These are phyloP conservation scores for Colletotrichum musicola DNA, from an alignment of 2,329 filamentous ascomycete species.

Conservation along the genomic window DNA sequence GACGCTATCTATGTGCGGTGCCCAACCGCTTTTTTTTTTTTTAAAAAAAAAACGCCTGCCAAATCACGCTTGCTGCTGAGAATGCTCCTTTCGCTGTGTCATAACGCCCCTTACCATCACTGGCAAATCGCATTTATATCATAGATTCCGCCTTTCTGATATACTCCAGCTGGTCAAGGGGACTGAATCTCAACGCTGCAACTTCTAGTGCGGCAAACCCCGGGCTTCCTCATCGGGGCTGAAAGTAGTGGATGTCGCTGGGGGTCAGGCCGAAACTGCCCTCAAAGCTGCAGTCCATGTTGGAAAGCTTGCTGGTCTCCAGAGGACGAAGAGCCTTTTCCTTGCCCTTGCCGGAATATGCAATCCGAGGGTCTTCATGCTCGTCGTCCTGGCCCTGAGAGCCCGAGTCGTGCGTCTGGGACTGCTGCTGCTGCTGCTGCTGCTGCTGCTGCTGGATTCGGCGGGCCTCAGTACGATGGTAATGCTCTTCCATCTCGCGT, in stretches of 20 bases:
- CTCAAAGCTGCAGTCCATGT: constrained; percentile 41
- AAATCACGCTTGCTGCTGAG: not conserved
- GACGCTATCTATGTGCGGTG: not conserved
- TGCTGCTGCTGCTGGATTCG: constrained; percentile 3
- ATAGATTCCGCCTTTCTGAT: not conserved
- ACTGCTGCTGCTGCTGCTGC: not conserved
- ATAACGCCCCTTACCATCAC: constrained; percentile 2
- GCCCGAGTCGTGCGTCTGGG: not conserved
- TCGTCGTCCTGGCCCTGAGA: constrained; percentile 2
- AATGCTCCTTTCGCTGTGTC: not conserved
- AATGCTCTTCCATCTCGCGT: not conserved
- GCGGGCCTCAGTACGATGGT: constrained; percentile 1
- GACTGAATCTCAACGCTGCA: not conserved
- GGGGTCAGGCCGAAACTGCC: constrained; percentile 15
- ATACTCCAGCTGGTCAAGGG: not conserved
- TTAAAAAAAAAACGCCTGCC: not conserved
- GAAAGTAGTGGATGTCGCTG: constrained; percentile 13
- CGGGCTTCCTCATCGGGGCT: not conserved
- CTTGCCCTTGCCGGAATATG: constrained; percentile 11
- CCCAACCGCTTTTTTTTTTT: not conserved
- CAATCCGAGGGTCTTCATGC: constrained; percentile 7
- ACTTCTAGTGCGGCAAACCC: not conserved
- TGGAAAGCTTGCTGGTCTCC: constrained; percentile 34
- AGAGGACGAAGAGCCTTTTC: constrained; percentile 31
- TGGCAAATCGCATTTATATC: not conserved